Conservation (phyloP, 768 basidiomycete species). For the Boletus coccyginus region DNA sequence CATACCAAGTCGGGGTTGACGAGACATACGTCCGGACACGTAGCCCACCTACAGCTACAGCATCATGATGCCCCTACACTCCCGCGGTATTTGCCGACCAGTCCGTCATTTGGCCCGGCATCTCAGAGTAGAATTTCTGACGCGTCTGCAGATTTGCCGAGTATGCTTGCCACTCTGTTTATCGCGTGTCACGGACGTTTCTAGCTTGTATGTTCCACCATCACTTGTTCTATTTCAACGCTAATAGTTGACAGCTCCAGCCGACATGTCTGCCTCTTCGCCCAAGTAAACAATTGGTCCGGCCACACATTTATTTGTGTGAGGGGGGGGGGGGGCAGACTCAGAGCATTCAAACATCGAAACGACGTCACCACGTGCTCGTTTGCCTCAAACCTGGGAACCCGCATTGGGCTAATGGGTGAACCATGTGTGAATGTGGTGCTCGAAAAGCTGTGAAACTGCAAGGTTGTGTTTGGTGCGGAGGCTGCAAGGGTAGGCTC, state of each 20-base stretch:
- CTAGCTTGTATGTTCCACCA: conserved; percentile 58
- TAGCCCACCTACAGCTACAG: no score
- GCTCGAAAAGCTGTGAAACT: no score
- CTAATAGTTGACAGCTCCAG: conserved; percentile 51
- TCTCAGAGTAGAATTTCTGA: conserved; percentile 55
- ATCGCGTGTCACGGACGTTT: conserved; percentile 23
- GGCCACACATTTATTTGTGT: no score
- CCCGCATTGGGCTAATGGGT: no score
- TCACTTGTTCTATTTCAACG: background rate
- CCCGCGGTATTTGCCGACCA: conserved; percentile 44
- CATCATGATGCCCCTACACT: no score
- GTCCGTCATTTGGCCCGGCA: conserved; percentile 89
- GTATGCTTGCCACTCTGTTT: conserved; percentile 43
- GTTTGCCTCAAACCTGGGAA: no score
- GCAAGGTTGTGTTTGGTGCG: no score
- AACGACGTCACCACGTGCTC: no score
- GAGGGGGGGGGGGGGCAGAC: no score
- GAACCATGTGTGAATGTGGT: no score
- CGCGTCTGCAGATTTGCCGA: conserved; percentile 59
- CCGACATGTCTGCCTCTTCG: conserved; percentile 83
- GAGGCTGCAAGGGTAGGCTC: no score
- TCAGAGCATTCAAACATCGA: no score
- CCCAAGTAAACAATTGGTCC: conserved; percentile 46
- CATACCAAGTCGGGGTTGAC: conserved; percentile 35
- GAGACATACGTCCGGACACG: conserved; percentile 46